Evolutionary conservation across 306 rosid species (phyloP), one percentile per base, ranked within the genome.

Genomic region (Purshia tridentata): DNA sequence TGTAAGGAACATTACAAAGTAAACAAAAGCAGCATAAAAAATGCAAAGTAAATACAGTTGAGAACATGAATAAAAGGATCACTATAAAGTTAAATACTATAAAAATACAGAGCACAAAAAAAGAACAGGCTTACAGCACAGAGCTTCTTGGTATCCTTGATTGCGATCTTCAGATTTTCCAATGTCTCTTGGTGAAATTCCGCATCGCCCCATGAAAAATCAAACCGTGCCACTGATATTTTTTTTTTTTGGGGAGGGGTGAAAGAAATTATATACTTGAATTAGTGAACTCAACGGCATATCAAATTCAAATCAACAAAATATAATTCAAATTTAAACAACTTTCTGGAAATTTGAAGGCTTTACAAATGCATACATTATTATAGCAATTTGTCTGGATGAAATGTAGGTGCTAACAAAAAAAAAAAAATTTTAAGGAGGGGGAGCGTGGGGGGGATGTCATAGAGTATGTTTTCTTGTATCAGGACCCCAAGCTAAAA

Each of bases 101-200:
- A 4, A 12, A 47, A 72, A 70, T 50, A 73, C 53, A 57, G 56
- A 53, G 35, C n/a, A 4, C 8, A 53, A 63, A 48, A 15, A 39
- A 65, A 61, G 35, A 76, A 68, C 55, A 65, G 41, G 62, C 70
- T 79, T 86, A 92, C 97, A 58, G 93, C 91, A 73, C 97, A 92
- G 11, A 92, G 96, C 84, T 89, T 92, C 69, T 68, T 75, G 65
- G 97, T 80, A 22, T 42, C 54, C 73, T 83, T 88, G 71, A 92
- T 62, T 23, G 97, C 96, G 59, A 63, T 68, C 81, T 73, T 89
- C 76, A 92, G 77, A 75, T 92, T 92, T 80, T 86, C 92, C 78
- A 88, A 48, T 45, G 97, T 81, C 88, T 89, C 92, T 86, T 89
- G 97, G 82, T 92, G 97, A 74, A 83, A 92, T 58, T 85, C 88